Evolutionary conservation across 768 basidiomycete species (phyloP).

Genomic region (Xerocomellus dryophilus): DNA sequence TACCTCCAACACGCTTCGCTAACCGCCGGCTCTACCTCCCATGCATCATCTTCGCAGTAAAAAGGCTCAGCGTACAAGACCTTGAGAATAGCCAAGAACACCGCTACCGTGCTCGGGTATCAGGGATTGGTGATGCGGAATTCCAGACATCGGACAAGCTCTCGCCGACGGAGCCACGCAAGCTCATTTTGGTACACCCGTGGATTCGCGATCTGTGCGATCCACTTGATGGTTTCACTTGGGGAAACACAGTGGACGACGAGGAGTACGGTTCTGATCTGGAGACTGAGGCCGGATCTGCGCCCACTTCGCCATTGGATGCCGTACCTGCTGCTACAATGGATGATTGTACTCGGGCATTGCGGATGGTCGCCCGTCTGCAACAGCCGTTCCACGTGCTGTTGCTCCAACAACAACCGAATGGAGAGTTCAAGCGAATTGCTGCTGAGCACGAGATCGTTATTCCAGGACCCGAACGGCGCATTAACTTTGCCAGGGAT

Average conservation of each 20-base stretch:
- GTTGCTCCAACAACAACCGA: conserved; percentile 1
- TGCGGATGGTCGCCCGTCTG: conserved; percentile 6
- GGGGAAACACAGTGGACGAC: not conserved
- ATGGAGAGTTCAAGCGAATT: conserved; percentile 17
- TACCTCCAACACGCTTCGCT: conserved; percentile 1
- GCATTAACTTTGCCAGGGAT: not conserved
- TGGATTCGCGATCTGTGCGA: conserved; percentile 10
- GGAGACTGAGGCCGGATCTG: not conserved
- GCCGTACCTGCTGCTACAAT: too few species aligned
- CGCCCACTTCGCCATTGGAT: not conserved
- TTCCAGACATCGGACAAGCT: conserved; percentile 4
- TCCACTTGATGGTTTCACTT: not conserved
- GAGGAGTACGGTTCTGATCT: not conserved
- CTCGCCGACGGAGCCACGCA: not conserved
- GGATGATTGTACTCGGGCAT: not conserved
- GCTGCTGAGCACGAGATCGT: conserved; percentile 1
- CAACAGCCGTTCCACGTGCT: conserved; percentile 5
- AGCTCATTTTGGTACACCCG: conserved; percentile 7
- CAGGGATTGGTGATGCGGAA: not conserved
- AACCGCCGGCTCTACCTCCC: conserved; percentile 7
- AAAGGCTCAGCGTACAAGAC: not conserved
- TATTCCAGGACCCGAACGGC: not conserved
- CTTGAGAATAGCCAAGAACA: not conserved
- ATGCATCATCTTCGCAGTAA: conserved; percentile 7
- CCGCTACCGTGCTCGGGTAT: conserved; percentile 1